Conservation (phyloP, 2,329 filamentous ascomycete genomes). For the Dendrostoma leiphaemia region DNA sequence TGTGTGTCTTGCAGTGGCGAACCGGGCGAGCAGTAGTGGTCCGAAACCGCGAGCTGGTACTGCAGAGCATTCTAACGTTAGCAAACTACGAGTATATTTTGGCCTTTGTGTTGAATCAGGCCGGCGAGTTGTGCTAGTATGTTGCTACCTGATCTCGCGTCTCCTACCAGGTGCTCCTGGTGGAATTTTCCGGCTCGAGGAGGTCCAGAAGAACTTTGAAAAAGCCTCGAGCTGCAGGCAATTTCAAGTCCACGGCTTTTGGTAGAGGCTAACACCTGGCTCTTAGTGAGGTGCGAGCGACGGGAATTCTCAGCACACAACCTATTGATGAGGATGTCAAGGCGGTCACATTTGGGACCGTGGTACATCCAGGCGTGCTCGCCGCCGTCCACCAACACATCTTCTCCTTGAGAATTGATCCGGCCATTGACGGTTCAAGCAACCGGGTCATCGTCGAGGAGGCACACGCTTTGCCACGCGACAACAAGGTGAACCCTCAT, state of each 20-base stretch:
- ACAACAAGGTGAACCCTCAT: constrained; percentile 41
- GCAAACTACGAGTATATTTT: constrained; percentile 53
- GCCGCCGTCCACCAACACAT: constrained; percentile 75
- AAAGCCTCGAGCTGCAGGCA: no score
- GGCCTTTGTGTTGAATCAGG: constrained; percentile 43
- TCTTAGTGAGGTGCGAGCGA: constrained; percentile 20
- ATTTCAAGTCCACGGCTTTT: no score
- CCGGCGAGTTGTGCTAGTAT: constrained; percentile 33
- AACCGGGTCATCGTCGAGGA: constrained; percentile 57
- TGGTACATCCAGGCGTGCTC: constrained; percentile 60
- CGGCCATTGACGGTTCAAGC: constrained; percentile 55
- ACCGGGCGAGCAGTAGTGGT: constrained; percentile 50
- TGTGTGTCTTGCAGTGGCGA: no score
- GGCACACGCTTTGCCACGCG: constrained; percentile 50
- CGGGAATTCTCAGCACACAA: constrained; percentile 54
- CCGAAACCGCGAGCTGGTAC: constrained; percentile 49
- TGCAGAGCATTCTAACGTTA: constrained; percentile 56
- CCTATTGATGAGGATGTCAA: constrained; percentile 52
- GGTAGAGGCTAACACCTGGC: no score
- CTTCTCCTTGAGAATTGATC: constrained; percentile 65
- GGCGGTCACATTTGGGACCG: constrained; percentile 51
- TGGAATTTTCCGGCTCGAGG: no score
- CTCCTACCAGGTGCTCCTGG: no score
- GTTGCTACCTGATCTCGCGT: no score
- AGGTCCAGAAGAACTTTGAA: no score